Evolutionary conservation across 192 early-diverging fungal species (phyloP).

Genomic region (Geranomyces variabilis): DNA sequence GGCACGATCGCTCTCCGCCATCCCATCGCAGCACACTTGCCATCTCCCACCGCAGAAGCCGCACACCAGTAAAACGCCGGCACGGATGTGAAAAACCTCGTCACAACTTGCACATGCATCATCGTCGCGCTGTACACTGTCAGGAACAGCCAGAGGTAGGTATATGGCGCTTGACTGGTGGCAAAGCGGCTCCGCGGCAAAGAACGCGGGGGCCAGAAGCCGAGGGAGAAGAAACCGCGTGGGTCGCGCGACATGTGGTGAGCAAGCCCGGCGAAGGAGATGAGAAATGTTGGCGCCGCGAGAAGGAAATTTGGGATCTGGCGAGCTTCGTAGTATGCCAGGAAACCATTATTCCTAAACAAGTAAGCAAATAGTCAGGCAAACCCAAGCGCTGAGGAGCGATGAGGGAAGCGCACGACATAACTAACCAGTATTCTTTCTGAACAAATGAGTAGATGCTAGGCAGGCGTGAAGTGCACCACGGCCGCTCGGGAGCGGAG

Average conservation of each 20-base stretch:
- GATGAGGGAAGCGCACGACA: background rate
- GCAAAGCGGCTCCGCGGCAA: constrained; percentile 2
- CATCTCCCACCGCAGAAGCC: constrained; percentile 41
- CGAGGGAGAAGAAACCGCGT: constrained; percentile 61
- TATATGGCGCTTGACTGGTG: constrained; percentile 58
- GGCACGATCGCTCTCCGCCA: constrained; percentile 43
- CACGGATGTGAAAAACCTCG: constrained; percentile 78
- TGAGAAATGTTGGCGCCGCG: constrained; percentile 73
- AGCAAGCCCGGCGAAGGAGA: constrained; percentile 66
- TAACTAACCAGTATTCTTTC: constrained; percentile 77
- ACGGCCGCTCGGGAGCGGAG: constrained; percentile 48
- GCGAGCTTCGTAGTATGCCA: constrained; percentile 77
- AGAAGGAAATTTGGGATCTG: constrained; percentile 93
- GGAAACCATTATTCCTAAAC: constrained; percentile 80
- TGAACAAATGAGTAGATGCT: constrained; percentile 85
- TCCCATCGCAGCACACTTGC: background rate
- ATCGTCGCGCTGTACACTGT: constrained; percentile 63
- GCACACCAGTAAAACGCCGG: constrained; percentile 84
- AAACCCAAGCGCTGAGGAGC: constrained; percentile 9
- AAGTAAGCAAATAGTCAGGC: constrained; percentile 7
- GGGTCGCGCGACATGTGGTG: constrained; percentile 58
- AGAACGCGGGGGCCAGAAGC: constrained; percentile 39
- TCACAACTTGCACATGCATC: constrained; percentile 93
- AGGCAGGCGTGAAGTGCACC: constrained; percentile 68
- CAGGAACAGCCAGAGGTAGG: constrained; percentile 73